Percentiles rank a stretch among this genome's conserved stretches.
These are phyloP conservation scores for Suhomyces bribrorum DNA, from an alignment of 1,139 yeast species.

Conservation along the genomic window DNA sequence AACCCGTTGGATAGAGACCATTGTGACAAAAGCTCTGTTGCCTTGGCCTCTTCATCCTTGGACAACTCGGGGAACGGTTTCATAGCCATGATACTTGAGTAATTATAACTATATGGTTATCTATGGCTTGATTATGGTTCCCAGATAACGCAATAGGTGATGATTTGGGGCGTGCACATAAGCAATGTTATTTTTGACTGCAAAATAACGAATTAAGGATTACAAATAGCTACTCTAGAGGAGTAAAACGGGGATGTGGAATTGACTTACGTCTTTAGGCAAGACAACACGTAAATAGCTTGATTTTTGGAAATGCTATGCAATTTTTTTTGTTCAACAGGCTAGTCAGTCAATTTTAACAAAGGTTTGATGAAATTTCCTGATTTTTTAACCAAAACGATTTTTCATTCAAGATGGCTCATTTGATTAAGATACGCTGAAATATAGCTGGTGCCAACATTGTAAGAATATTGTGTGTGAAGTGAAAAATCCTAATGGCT, in stretches of 20 bases:
- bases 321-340: no score
- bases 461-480: no score
- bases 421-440: no score
- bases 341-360: no score
- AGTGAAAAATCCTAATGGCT: no score
- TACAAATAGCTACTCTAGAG: not conserved
- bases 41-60: slow-evolving; percentile 25
- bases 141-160: slow-evolving; percentile 8
- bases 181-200: not conserved
- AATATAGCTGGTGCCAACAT: no score
- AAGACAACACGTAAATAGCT: no score
- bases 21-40: slow-evolving; percentile 56
- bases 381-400: no score
- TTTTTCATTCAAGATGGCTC: no score
- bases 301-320: no score
- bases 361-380: no score
- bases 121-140: not conserved
- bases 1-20: slow-evolving; percentile 82
- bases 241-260: not conserved
- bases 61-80: slow-evolving; percentile 37
- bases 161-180: slow-evolving; percentile 6
- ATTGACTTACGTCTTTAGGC: no score
- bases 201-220: not conserved
- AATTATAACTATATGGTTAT: slow-evolving; percentile 4
- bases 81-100: slow-evolving; percentile 4